Conservation (phyloP, 2,329 filamentous ascomycete species). For the Anthostomella pinea region DNA sequence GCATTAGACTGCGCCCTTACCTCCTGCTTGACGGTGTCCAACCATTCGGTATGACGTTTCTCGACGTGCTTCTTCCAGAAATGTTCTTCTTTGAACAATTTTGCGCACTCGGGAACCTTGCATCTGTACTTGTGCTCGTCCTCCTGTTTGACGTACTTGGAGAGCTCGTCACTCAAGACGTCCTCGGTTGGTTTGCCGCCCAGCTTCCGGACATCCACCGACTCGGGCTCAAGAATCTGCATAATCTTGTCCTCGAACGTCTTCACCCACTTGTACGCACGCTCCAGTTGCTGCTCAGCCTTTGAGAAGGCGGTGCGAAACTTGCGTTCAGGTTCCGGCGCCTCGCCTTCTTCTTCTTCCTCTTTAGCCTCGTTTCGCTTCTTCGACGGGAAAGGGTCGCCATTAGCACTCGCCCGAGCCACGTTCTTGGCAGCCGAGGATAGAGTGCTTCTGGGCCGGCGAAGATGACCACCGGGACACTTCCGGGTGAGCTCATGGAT, state of each 20-base stretch:
- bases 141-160: constrained; percentile 91
- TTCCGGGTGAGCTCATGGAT: constrained; percentile 94
- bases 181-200: constrained; percentile 86
- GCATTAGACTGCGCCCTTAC: constrained; percentile 53
- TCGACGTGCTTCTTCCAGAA: constrained; percentile 99
- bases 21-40: constrained; percentile 75
- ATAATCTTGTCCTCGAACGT: constrained; percentile 96
- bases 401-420: constrained; percentile 77
- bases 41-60: constrained; percentile 90
- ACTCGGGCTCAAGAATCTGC: constrained; percentile 87
- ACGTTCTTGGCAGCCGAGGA: constrained; percentile 80
- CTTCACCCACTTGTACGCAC: constrained; percentile 98
- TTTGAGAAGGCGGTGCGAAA: constrained; percentile 68
- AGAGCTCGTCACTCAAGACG: constrained; percentile 79
- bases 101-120: constrained; percentile 92
- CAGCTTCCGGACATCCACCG: constrained; percentile 82
- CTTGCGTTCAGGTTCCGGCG: constrained; percentile 68
- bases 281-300: constrained; percentile 85
- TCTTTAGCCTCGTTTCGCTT: constrained; percentile 66
- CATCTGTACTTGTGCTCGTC: constrained; percentile 96
- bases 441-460: constrained; percentile 81
- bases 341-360: constrained; percentile 59
- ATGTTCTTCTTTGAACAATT: constrained; percentile 93
- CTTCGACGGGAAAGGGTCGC: constrained; percentile 80
- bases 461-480: constrained; percentile 94